Base-by-base conservation (phyloP, 305 asterid genomes). In the Fraxinus ornus region DNA sequence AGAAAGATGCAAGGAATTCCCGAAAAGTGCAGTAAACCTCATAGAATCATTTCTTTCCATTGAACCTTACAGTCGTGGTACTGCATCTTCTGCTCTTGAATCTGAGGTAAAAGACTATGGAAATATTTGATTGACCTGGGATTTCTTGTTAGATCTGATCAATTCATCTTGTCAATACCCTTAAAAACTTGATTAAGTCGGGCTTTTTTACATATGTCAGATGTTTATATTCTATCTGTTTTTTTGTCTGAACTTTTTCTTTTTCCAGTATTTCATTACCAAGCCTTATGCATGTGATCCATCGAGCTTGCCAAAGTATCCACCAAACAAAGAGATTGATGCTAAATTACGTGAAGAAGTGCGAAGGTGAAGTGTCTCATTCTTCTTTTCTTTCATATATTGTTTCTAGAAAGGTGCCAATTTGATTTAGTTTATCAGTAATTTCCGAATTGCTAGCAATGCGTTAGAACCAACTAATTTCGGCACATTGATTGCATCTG, bases 301-400 rank as follows among this genome's bases (percentile, higher is more conserved):
- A 1, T 88, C 93, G 24, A 89, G 92, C 89, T 64, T 97, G 89
- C 98, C 97, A 0, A 91, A 88, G 83, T 94, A 88, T 90, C 96
- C 97, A 3, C 99, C 99, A 0, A 97, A 92, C 88, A 97, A 94
- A 82, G 99, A 97, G 90, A 91, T 94, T 39, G 99, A 97, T 87
- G 98, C 97, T 47, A 94, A 92, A 88, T 82, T 86, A 82, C 92
- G 97, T 4, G 97, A 94, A 79, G 97, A 92, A 19, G 91, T 88
- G 32, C 88, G 84, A 83, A 92, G 98, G 98, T 92, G 28, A 76
- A 39, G 71, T 80, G 5, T 84, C 75, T 84, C 17, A 2, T 79
- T 68, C 36, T 52, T 81, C 24, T 64, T 74, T 62, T 62, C 70
- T 10, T 49, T 79, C 17, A 47, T 5, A 7, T 57, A 37, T 33